Conservation (phyloP, 805 yeast species). For the Candida alai region DNA sequence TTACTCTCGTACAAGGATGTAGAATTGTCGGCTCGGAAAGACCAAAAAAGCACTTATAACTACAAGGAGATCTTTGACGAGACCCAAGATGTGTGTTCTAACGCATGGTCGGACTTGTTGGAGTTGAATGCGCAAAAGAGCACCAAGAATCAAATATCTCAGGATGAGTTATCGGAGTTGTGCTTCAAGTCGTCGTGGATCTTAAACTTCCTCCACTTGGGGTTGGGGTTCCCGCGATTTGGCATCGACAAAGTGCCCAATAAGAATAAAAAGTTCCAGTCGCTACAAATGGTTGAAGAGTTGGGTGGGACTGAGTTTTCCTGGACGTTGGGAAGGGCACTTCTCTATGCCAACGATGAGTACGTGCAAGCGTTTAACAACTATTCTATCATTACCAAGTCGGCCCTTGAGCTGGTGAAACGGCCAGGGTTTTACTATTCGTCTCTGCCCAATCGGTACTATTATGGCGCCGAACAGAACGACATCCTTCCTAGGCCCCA, state of each 20-base stretch:
- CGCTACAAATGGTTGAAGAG: slow-evolving; percentile 42
- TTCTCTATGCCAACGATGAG: slow-evolving; percentile 58
- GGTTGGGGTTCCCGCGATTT: slow-evolving; percentile 55
- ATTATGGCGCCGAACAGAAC: slow-evolving; percentile 50
- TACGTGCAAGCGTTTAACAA: slow-evolving; percentile 40
- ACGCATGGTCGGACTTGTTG: slow-evolving; percentile 34
- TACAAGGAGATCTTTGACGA: slow-evolving; percentile 40
- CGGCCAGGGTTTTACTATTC: slow-evolving; percentile 49
- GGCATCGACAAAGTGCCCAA: slow-evolving; percentile 35
- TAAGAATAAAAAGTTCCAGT: slow-evolving; percentile 21
- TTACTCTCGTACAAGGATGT: slow-evolving; percentile 30
- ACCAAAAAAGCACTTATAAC: slow-evolving; percentile 35
- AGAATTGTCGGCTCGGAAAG: too few relatives aligned
- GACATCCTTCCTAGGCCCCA: slow-evolving; percentile 42
- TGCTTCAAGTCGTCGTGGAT: slow-evolving; percentile 66
- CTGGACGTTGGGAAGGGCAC: slow-evolving; percentile 60
- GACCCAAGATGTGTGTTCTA: slow-evolving; percentile 47
- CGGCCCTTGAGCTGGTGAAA: slow-evolving; percentile 3
- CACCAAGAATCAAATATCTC: slow-evolving; percentile 25
- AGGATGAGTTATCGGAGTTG: slow-evolving; percentile 46
- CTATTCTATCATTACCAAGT: slow-evolving; percentile 13
- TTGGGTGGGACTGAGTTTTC: slow-evolving; percentile 43
- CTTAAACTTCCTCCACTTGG: slow-evolving; percentile 53
- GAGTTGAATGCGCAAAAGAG: slow-evolving; percentile 27
- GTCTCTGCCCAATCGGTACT: slow-evolving; percentile 44